These are phyloP conservation scores for Delitschia confertaspora DNA, from an alignment of 495 filamentous ascomycete genomes.

Conservation along the genomic window DNA sequence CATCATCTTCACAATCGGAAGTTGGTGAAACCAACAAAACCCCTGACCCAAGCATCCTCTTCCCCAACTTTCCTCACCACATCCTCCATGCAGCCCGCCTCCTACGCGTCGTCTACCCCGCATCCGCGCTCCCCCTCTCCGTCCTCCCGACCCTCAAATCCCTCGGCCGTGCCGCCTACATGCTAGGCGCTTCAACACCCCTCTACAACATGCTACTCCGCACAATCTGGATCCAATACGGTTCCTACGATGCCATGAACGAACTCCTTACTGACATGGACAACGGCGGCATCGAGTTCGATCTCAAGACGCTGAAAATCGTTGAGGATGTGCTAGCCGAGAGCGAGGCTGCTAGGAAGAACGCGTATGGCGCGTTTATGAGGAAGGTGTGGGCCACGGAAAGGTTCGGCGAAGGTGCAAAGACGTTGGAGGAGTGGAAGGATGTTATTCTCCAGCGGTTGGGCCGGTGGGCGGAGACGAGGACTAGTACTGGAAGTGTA, in stretches of 20 bases:
- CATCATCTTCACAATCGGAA: too few species aligned
- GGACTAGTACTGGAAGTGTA: too few species aligned
- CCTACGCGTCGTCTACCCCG: conserved; percentile 51
- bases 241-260: conserved; percentile 52
- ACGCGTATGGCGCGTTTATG: conserved; percentile 11
- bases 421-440: conserved; percentile 19
- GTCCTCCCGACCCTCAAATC: conserved; percentile 63
- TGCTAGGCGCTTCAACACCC: conserved; percentile 60
- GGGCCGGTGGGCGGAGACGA: neutral
- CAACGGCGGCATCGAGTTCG: conserved; percentile 52
- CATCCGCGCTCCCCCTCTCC: conserved; percentile 51
- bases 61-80: conserved; percentile 56
- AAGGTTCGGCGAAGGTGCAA: conserved; percentile 8
- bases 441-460: conserved; percentile 17
- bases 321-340: conserved; percentile 33
- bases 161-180: conserved; percentile 58
- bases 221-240: conserved; percentile 54
- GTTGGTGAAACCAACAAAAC: too few species aligned
- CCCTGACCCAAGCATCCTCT: conserved; percentile 45
- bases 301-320: conserved; percentile 47
- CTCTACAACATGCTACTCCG: conserved; percentile 68
- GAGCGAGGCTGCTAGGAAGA: neutral
- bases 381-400: conserved; percentile 19
- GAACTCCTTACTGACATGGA: conserved; percentile 71
- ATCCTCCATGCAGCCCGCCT: conserved; percentile 55